Percentiles rank a stretch among this genome's conserved stretches.
phyloP scores from a whole-genome alignment of 169 alveolate species.

The Theileria annulata region DNA sequence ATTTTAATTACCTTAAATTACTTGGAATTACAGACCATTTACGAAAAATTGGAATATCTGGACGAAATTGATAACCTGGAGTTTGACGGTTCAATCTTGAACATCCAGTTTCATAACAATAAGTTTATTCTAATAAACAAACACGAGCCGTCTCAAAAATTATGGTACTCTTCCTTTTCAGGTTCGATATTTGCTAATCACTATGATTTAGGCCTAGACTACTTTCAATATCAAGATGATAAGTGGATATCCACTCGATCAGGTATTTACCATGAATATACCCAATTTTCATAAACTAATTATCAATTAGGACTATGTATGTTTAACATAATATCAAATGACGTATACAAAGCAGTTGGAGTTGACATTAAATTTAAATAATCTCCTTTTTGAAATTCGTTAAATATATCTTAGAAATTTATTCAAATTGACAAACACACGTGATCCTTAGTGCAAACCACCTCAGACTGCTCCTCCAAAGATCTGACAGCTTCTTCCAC shows the following conservation, averaged over 20 bases:
- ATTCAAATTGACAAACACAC: constrained; percentile 50
- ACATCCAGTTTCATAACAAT: constrained; percentile 38
- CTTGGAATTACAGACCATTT: constrained; percentile 19
- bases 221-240: constrained; percentile 33
- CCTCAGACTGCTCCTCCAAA: constrained; percentile 49
- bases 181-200: background rate
- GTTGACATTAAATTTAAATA: constrained; percentile 12
- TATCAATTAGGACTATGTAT: background rate
- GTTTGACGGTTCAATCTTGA: constrained; percentile 58
- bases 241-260: constrained; percentile 55
- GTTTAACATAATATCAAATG: constrained; percentile 16
- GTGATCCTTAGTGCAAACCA: constrained; percentile 61
- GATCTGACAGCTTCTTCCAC: constrained; percentile 37
- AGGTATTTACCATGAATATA: constrained; percentile 19
- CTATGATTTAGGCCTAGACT: constrained; percentile 46
- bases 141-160: constrained; percentile 64
- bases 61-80: constrained; percentile 48
- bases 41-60: constrained; percentile 46
- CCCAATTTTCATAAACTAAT: background rate
- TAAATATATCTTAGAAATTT: constrained; percentile 3
- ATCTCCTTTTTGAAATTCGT: background rate
- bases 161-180: constrained; percentile 60
- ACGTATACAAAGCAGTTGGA: constrained; percentile 53
- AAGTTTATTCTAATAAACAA: constrained; percentile 55
- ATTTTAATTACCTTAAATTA: background rate